phyloP scores from a whole-genome alignment of 2,329 filamentous ascomycete species.

The Aspergillus pseudoglaucus region DNA sequence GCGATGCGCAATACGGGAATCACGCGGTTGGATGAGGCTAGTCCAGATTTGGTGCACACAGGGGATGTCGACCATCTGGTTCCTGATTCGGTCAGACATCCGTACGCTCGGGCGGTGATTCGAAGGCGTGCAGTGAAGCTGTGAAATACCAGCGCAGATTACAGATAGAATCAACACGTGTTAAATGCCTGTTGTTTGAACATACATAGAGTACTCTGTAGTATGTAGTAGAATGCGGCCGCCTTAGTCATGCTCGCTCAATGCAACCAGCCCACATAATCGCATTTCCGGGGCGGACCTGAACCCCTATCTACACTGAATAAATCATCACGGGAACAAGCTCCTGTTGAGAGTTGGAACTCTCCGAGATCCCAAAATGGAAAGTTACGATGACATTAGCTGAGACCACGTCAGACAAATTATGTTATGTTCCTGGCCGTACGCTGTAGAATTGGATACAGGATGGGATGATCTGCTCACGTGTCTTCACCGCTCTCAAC shows the following conservation, averaged over 20 bases:
- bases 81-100: slow-evolving; percentile 33
- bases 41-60: slow-evolving; percentile 41
- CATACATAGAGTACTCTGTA: not conserved
- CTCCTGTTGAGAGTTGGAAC: not conserved
- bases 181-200: not conserved
- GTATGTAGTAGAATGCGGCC: not conserved
- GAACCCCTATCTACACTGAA: no score
- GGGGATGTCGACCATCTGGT: slow-evolving; percentile 48
- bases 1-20: slow-evolving; percentile 45
- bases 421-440: not conserved
- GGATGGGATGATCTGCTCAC: not conserved
- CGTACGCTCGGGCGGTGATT: slow-evolving; percentile 35
- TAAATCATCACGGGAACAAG: not conserved
- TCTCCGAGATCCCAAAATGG: not conserved
- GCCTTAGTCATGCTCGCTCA: no score
- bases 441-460: not conserved
- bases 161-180: slow-evolving; percentile 9
- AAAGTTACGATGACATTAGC: not conserved
- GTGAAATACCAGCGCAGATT: slow-evolving; percentile 16
- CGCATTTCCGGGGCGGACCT: not conserved
- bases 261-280: not conserved
- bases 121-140: not conserved
- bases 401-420: no score
- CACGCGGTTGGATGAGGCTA: slow-evolving; percentile 38
- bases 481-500: not conserved